phyloP scores from a whole-genome alignment of 306 rosid species.

The Ormosia emarginata region DNA sequence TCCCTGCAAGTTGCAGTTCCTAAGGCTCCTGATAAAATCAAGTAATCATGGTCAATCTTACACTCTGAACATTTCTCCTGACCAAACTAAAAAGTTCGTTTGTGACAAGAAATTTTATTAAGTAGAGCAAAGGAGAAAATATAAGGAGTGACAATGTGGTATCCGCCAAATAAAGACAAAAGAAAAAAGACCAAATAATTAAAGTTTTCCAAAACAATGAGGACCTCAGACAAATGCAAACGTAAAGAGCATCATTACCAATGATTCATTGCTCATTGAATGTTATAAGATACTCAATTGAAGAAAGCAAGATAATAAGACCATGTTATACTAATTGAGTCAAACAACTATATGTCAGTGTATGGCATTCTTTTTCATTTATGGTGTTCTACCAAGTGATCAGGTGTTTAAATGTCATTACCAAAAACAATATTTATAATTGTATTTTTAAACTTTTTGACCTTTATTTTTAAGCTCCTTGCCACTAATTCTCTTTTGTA shows the following conservation, averaged over 20 bases:
- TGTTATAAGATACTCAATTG: not conserved
- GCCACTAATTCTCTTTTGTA: not conserved
- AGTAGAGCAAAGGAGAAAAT: not conserved
- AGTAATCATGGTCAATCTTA: not conserved
- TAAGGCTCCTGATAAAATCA: conserved; percentile 69
- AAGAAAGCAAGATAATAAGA: not conserved
- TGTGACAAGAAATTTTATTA: not conserved
- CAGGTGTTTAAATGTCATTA: not conserved
- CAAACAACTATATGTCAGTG: not conserved
- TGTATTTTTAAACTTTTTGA: not conserved
- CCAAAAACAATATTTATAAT: not conserved
- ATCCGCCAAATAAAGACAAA: not conserved
- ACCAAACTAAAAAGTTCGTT: not conserved
- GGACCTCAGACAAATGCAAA: not conserved
- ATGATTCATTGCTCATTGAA: not conserved
- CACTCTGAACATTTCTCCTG: not conserved
- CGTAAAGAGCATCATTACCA: not conserved
- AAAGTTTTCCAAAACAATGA: not conserved
- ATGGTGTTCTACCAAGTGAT: not conserved
- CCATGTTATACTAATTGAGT: not conserved
- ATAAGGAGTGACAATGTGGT: not conserved
- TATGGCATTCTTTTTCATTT: not conserved
- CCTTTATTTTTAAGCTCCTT: not conserved
- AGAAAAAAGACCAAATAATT: not conserved
- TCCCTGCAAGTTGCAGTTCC: conserved; percentile 85